Percentiles rank a stretch among this genome's conserved stretches.
Evolutionary conservation across 169 alveolate species (phyloP).

Genomic region (Plasmodium adleri): DNA sequence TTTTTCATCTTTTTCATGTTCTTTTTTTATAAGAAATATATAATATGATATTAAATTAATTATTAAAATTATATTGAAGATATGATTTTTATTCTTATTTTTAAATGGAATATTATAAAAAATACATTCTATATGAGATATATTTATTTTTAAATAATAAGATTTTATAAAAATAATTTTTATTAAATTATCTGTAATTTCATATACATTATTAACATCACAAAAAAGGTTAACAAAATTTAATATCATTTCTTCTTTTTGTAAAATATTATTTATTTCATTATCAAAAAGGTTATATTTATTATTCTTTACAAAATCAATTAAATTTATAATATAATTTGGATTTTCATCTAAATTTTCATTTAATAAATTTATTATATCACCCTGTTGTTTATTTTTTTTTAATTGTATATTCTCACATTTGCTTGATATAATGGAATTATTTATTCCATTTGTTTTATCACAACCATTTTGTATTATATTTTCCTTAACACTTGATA

Average conservation of each 20-base stretch:
- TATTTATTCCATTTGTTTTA: no score
- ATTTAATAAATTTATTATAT: no score
- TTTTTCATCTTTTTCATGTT: conserved; percentile 33
- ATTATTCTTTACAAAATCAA: conserved; percentile 45
- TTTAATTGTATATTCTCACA: no score
- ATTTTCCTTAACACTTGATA: no score
- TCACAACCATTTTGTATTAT: no score
- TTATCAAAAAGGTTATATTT: conserved; percentile 25
- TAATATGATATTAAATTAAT: conserved; percentile 51
- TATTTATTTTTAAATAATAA: conserved; percentile 17
- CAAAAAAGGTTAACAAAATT: conserved; percentile 17
- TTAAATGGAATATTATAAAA: neutral
- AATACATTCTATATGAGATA: conserved; percentile 6
- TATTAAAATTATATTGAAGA: conserved; percentile 22
- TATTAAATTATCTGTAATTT: conserved; percentile 42
- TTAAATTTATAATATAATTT: conserved; percentile 5
- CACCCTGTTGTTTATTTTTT: no score
- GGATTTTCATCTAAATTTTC: neutral
- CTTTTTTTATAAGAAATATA: conserved; percentile 34
- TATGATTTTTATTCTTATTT: conserved; percentile 16
- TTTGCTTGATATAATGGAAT: no score
- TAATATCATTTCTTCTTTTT: conserved; percentile 17
- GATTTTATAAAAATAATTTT: conserved; percentile 28
- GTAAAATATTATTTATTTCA: conserved; percentile 8
- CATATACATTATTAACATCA: conserved; percentile 23